Evolutionary conservation across 2,329 filamentous ascomycete species (phyloP).

Genomic region (Thelonectria discophora): DNA sequence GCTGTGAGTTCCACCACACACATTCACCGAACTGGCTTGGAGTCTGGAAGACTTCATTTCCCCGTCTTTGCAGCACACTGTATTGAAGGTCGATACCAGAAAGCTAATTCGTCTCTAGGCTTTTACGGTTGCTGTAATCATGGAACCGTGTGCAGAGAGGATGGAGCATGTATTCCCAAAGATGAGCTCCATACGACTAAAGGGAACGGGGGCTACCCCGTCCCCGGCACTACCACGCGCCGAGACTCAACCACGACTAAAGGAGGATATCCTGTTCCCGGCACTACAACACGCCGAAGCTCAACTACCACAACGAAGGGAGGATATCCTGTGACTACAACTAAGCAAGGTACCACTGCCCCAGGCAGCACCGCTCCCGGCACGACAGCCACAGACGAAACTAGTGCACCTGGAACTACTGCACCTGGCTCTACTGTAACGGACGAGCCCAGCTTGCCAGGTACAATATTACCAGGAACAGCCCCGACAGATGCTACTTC

Average conservation of each 20-base stretch:
- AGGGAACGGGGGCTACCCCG: background rate
- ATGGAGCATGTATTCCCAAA: constrained; percentile 1
- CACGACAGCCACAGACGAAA: background rate
- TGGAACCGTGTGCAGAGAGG: constrained; percentile 6
- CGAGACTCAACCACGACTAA: background rate
- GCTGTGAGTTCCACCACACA: constrained; percentile 1
- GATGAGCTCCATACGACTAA: background rate
- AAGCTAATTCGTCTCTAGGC: background rate
- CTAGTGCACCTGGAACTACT: background rate
- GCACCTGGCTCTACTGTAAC: no score
- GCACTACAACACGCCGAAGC: background rate
- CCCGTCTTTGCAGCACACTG: background rate
- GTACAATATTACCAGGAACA: no score
- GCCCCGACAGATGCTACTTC: background rate
- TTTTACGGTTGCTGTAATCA: constrained; percentile 6
- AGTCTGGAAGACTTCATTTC: background rate
- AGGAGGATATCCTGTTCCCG: background rate
- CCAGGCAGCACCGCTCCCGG: background rate
- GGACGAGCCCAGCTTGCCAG: no score
- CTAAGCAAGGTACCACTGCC: background rate
- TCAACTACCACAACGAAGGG: background rate
- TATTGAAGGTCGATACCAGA: no score
- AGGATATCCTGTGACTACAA: background rate
- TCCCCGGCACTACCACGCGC: background rate
- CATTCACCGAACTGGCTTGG: background rate